A percentile compares a stretch with the other conserved stretches of the same genome.
phyloP scores from a whole-genome alignment of 129 eudicot species.

The Lonicera japonica region DNA sequence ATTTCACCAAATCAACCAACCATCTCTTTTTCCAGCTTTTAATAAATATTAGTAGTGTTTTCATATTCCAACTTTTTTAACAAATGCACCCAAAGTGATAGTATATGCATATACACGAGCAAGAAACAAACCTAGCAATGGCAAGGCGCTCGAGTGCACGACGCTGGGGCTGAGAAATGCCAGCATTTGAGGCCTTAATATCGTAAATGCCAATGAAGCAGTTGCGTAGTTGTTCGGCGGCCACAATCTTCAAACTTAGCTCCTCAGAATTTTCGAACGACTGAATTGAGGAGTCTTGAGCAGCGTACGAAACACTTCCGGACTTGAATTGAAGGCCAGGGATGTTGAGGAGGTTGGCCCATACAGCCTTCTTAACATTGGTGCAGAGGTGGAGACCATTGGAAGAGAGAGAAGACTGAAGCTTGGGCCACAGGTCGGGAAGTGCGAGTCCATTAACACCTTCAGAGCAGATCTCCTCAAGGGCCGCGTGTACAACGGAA shows the following conservation, averaged over 20 bases:
- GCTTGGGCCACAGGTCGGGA: slow-evolving; percentile 48
- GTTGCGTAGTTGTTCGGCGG: slow-evolving; percentile 46
- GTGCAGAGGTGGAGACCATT: slow-evolving; percentile 42
- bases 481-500: slow-evolving; percentile 43
- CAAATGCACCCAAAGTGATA: no score
- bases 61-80: no score
- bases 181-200: slow-evolving; percentile 38
- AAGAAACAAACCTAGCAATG: slow-evolving; percentile 51
- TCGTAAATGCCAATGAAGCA: slow-evolving; percentile 71
- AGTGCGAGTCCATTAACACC: slow-evolving; percentile 48
- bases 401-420: slow-evolving; percentile 31
- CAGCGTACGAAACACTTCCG: slow-evolving; percentile 19
- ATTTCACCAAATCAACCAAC: no score
- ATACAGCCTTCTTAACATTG: slow-evolving; percentile 58
- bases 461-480: slow-evolving; percentile 68
- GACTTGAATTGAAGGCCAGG: slow-evolving; percentile 48
- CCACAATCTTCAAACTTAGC: slow-evolving; percentile 49
- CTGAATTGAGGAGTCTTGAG: slow-evolving; percentile 26
- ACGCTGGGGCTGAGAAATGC: slow-evolving; percentile 35
- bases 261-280: slow-evolving; percentile 45
- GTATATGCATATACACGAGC: no score
- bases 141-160: slow-evolving; percentile 66
- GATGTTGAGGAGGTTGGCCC: slow-evolving; percentile 48
- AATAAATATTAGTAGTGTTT: no score
- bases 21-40: no score